Percentiles rank a stretch among this genome's conserved stretches.
These are phyloP conservation scores for Endoconidiophora polonica DNA, from an alignment of 2,329 filamentous ascomycete species.

Conservation along the genomic window DNA sequence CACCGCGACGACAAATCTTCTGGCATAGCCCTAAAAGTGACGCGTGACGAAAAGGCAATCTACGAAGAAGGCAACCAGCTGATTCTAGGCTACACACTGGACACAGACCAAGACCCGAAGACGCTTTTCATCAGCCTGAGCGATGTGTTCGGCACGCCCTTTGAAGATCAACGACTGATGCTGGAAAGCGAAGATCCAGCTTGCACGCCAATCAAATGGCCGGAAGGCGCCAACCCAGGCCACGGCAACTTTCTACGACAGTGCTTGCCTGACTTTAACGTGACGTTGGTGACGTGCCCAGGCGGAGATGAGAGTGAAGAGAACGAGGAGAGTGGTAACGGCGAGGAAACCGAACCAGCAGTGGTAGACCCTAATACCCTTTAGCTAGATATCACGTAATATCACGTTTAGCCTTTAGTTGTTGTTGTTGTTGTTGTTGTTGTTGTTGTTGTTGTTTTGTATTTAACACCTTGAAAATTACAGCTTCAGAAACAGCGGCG, in stretches of 20 bases:
- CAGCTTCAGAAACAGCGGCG: too few relatives aligned
- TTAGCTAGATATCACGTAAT: neutral
- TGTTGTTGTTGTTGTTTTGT: too few relatives aligned
- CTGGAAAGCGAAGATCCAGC: constrained; percentile 17
- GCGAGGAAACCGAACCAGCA: neutral
- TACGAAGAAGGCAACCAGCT: constrained; percentile 24
- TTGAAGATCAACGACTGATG: constrained; percentile 20
- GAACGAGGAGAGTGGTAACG: neutral
- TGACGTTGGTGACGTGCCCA: constrained; percentile 3
- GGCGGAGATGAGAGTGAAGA: neutral
- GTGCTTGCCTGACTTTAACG: constrained; percentile 5
- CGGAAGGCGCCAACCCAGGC: constrained; percentile 20
- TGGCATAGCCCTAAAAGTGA: constrained; percentile 25
- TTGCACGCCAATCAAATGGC: constrained; percentile 24
- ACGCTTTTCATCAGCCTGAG: constrained; percentile 25
- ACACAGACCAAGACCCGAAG: constrained; percentile 14
- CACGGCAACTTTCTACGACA: constrained; percentile 20
- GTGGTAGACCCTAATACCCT: neutral
- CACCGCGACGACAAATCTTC: constrained; percentile 22
- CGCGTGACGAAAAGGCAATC: constrained; percentile 20
- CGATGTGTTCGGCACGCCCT: constrained; percentile 25
- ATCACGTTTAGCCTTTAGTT: too few relatives aligned
- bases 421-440: too few relatives aligned
- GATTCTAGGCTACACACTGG: constrained; percentile 24
- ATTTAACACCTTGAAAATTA: too few relatives aligned